A percentile compares a stretch with the other conserved stretches of the same genome.
Evolutionary conservation across 306 rosid species (phyloP).

Genomic region (Luffa aegyptiaca): DNA sequence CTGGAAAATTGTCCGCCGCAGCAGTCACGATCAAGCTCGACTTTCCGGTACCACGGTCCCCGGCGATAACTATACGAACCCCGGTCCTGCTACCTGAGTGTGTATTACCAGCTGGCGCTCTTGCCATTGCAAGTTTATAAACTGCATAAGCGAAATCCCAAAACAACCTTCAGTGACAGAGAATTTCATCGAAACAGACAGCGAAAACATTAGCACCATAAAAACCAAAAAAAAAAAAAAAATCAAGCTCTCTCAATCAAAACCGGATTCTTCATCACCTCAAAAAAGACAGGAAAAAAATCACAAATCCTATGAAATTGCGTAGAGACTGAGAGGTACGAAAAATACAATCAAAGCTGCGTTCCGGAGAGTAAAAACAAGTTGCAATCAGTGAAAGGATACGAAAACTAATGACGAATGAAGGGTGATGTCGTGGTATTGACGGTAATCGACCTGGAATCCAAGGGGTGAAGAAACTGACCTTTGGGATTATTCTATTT

Average conservation of each 20-base stretch:
- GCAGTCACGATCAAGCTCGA: slow-evolving; percentile 88
- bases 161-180: slow-evolving; percentile 18
- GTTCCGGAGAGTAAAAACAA: background rate
- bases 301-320: background rate
- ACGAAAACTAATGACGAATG: background rate
- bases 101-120: slow-evolving; percentile 35
- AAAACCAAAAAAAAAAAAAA: background rate
- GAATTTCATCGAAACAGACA: background rate
- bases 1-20: slow-evolving; percentile 66
- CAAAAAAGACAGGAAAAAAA: background rate
- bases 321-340: background rate
- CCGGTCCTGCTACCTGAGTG: slow-evolving; percentile 43
- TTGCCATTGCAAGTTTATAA: slow-evolving; percentile 39
- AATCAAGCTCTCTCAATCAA: background rate
- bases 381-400: background rate
- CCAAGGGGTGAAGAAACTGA: background rate
- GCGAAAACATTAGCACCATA: background rate
- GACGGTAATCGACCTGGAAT: background rate
- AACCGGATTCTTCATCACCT: background rate
- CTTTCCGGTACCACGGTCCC: slow-evolving; percentile 83
- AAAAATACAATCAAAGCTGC: background rate
- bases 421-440: background rate
- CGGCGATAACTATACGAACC: slow-evolving; percentile 89
- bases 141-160: slow-evolving; percentile 20
- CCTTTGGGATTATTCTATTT: background rate